Conservation (phyloP, 1,284 basidiomycete genomes). For the Volvariella volvacea region DNA sequence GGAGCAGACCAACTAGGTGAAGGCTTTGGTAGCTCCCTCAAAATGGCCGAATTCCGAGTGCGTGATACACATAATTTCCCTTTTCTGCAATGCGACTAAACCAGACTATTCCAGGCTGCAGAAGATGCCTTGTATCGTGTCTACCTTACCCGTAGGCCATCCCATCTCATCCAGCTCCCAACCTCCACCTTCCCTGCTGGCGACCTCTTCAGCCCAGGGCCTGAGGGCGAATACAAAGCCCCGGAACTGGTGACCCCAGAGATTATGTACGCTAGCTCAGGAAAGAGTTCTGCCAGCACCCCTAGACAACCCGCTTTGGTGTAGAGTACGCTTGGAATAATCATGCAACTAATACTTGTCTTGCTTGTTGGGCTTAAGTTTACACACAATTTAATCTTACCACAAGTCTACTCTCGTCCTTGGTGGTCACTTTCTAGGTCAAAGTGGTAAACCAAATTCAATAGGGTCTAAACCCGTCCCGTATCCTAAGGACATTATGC, state of each 20-base stretch:
- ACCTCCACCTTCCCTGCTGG: slow-evolving; percentile 59
- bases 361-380: too few species aligned
- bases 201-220: slow-evolving; percentile 32
- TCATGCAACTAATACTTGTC: too few species aligned
- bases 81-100: slow-evolving; percentile 4
- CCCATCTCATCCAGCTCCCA: slow-evolving; percentile 59
- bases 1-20: slow-evolving; percentile 88
- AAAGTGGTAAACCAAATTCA: too few species aligned
- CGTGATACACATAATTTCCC: slow-evolving; percentile 3
- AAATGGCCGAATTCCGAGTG: slow-evolving; percentile 94
- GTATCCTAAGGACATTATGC: too few species aligned
- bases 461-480: too few species aligned
- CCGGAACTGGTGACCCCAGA: slow-evolving; percentile 55
- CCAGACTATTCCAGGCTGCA: slow-evolving; percentile 52
- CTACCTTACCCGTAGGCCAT: slow-evolving; percentile 72
- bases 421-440: too few species aligned
- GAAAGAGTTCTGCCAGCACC: slow-evolving; percentile 25
- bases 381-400: too few species aligned
- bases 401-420: too few species aligned
- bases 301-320: not conserved
- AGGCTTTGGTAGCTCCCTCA: slow-evolving; percentile 87
- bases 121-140: slow-evolving; percentile 79
- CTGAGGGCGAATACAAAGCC: slow-evolving; percentile 41
- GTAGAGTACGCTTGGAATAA: not conserved
- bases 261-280: slow-evolving; percentile 61